phyloP scores from a whole-genome alignment of 176 grass and related monocot genomes.

The Ananas comosus region DNA sequence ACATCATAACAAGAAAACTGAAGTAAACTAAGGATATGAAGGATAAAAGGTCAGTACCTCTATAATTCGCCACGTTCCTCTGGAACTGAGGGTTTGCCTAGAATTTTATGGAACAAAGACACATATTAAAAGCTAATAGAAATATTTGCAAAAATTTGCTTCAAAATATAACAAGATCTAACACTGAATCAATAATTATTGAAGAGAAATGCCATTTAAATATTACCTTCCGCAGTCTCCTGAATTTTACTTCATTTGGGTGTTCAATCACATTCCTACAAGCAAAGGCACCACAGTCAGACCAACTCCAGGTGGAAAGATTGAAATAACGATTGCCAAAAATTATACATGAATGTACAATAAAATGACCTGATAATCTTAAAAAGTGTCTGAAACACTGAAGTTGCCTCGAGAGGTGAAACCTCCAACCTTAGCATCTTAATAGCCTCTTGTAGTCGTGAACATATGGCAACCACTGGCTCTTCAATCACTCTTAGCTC shows the following conservation, averaged over 20 bases:
- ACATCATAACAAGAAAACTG: background rate
- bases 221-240: slow-evolving; percentile 74
- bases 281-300: background rate
- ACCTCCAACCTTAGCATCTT: slow-evolving; percentile 49
- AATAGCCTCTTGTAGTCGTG: slow-evolving; percentile 54
- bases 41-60: slow-evolving; percentile 27
- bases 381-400: slow-evolving; percentile 66
- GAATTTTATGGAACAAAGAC: slow-evolving; percentile 2
- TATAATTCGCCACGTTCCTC: slow-evolving; percentile 60
- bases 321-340: background rate
- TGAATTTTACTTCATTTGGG: slow-evolving; percentile 63
- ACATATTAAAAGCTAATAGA: too few relatives aligned
- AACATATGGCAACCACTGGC: slow-evolving; percentile 44
- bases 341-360: background rate
- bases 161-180: too few relatives aligned
- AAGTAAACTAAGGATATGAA: background rate
- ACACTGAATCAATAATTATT: too few relatives aligned
- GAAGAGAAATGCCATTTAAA: background rate
- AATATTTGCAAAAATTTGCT: too few relatives aligned
- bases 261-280: slow-evolving; percentile 76
- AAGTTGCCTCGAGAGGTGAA: slow-evolving; percentile 44
- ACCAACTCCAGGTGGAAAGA: background rate
- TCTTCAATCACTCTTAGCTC: slow-evolving; percentile 69
- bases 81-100: slow-evolving; percentile 84
- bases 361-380: slow-evolving; percentile 59